Base-by-base conservation (phyloP, 2,329 filamentous ascomycete species). In the Fusarium mundagurra region DNA sequence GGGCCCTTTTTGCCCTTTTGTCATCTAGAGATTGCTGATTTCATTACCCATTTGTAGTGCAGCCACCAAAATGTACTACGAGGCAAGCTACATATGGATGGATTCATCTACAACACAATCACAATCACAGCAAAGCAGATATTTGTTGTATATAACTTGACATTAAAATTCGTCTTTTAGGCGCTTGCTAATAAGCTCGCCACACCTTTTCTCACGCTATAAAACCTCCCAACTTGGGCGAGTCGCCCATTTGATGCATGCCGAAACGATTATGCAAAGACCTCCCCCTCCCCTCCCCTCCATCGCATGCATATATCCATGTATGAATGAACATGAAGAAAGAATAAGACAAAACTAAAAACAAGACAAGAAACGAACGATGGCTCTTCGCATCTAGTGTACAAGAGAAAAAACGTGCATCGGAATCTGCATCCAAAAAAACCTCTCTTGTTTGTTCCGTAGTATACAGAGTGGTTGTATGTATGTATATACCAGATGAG, bases 401-500 rank as follows among this genome's bases (percentile, higher is more conserved):
- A 78, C 76, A 77, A 67, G 63, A 63, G 61, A 71, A 71, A 54
- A 55, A 65, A 61, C 50, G 39, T 20, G 51, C 41, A 44, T 58
- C 20, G 50, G 57, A 61, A 76, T 57, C 51, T 67, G 59, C 69
- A 77, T 76, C 69, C 76, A 78, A 76, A 78, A 78, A 78, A 67
- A 61, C 62, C 75, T 58, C 73, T 72, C 73, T 71, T 73, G 59
- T 60, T 64, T 58, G 64, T 61, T 73, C 59, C 71, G 53, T 77
- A 76, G 66, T 75, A 68, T 76, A 76, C 73, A 73, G 69, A 76
- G 69, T 58, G 73, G 73, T 47, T 70, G 73, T 67, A 75, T 77
- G 67, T 73, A 76, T 76, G 71, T 71, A 76, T 78, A 61, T 76
- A 72, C 76, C 69, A 58, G 48, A 44, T 61, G 24, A 50, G 71